Conservation (phyloP, 768 basidiomycete genomes). For the Leccinum broughii region DNA sequence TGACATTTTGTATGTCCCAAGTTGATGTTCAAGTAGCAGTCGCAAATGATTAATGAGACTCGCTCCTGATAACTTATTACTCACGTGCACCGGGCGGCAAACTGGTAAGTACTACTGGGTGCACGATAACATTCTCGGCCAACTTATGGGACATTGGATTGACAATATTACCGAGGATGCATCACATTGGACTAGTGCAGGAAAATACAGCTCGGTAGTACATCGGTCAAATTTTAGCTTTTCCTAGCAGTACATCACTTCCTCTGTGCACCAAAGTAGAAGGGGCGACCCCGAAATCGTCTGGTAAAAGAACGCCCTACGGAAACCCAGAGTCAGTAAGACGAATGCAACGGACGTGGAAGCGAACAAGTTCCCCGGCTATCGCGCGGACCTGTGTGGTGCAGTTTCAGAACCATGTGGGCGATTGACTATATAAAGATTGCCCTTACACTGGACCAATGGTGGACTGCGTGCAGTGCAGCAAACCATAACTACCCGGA, state of each 20-base stretch:
- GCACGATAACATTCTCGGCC: not conserved
- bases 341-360: conserved; percentile 3
- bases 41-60: not conserved
- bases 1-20: conserved; percentile 28
- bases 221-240: conserved; percentile 54
- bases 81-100: conserved; percentile 22
- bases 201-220: conserved; percentile 12
- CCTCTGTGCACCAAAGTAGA: conserved; percentile 80
- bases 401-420: conserved; percentile 11
- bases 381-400: conserved; percentile 74
- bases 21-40: conserved; percentile 1
- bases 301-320: conserved; percentile 65
- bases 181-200: conserved; percentile 3
- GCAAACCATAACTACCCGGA: conserved; percentile 75
- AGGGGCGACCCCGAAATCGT: conserved; percentile 85
- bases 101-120: not conserved
- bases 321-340: conserved; percentile 12
- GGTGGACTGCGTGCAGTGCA: conserved; percentile 84
- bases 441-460: conserved; percentile 80
- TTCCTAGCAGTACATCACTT: conserved; percentile 61
- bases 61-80: not conserved
- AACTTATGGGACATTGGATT: not conserved
- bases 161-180: not conserved
- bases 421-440: not conserved
- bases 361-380: conserved; percentile 74